Evolutionary conservation across 2,329 filamentous ascomycete genomes (phyloP), one percentile per base, ranked within the genome.

Genomic region (Fusarium tuaranense): DNA sequence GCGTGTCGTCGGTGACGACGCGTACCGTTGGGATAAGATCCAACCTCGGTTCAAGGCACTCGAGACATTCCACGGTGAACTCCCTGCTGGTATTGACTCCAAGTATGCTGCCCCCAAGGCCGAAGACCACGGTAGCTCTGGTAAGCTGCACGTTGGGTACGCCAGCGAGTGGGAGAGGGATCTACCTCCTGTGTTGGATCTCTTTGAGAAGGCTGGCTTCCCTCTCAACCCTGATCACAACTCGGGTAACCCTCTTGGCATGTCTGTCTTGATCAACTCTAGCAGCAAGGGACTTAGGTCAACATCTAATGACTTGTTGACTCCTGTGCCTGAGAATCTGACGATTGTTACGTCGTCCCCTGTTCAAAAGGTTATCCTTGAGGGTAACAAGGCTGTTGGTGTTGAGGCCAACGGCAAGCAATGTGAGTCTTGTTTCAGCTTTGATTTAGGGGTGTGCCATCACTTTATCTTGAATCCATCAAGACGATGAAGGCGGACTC

Each of bases 221-320:
- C 81, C 84, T 0, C 71, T 86, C 20, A 91, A 91, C 69, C 82
- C 83, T 0, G 89, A 91, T 71, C 84, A 89, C 44, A 91, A 92
- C 71, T 88, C 86, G 9, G 90, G 90, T 0, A 85, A 91, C 74
- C 89, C 88, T 0, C 82, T 91, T 34, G 90, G 90, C 5, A 86
- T 91, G 81, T 85, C 85, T 2, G 80, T 87, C 51, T 76, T 84
- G 18, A 86, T 88, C 71, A 87, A 86, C 57, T 89, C 88, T 13
- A 83, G 86, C n/a, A 76, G 83, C 30, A 81, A 85, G 9, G 89
- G 88, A 1, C 60, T 83, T 10, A 82, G 89, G 20, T 86, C 85
- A 0, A 91, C 88, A 0, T 86, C 89, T 0, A 82, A 82, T 2
- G 89, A 90, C 69, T 81, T 90, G 55, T 72, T 92, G 13, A 70